Percentiles rank a stretch among this genome's conserved stretches.
Conservation (phyloP, 2,329 filamentous ascomycete genomes). For the Colletotrichum plurivorum region DNA sequence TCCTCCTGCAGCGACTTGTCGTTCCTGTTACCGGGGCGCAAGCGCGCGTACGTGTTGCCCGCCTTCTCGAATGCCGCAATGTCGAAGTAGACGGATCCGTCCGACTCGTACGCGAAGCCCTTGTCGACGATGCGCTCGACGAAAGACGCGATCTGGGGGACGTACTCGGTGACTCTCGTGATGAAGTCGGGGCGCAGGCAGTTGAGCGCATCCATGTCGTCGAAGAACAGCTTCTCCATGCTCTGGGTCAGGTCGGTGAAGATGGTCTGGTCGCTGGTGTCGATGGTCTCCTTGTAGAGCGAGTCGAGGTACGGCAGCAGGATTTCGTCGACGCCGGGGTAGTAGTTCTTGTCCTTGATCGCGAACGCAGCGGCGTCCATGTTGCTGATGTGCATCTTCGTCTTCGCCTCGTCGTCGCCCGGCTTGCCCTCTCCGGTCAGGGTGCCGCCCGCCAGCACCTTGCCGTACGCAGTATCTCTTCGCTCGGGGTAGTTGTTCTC, state of each 20-base stretch:
- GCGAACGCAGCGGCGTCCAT: conserved; percentile 66
- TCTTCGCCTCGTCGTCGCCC: conserved; percentile 85
- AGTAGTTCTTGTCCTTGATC: conserved; percentile 64
- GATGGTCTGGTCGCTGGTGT: conserved; percentile 76
- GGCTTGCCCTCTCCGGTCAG: conserved; percentile 71
- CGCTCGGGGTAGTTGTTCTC: conserved; percentile 64
- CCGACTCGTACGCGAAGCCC: conserved; percentile 84
- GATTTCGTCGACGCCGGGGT: conserved; percentile 74
- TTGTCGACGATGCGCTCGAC: conserved; percentile 87
- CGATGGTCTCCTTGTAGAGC: conserved; percentile 73
- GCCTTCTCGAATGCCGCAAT: conserved; percentile 87
- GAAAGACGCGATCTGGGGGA: conserved; percentile 87
- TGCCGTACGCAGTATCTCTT: conserved; percentile 67
- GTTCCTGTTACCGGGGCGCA: conserved; percentile 88
- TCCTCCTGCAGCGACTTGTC: conserved; percentile 89
- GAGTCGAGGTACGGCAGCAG: conserved; percentile 87
- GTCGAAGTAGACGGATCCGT: conserved; percentile 95
- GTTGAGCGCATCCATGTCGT: conserved; percentile 90
- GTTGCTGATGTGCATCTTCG: conserved; percentile 88
- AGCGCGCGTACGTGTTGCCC: conserved; percentile 86
- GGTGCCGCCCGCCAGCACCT: conserved; percentile 68
- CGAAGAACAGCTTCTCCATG: conserved; percentile 89
- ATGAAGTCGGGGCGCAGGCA: conserved; percentile 85
- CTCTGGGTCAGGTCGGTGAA: conserved; percentile 89
- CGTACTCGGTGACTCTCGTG: conserved; percentile 93